Base-by-base conservation (phyloP, 306 rosid genomes). In the Cotoneaster glaucophyllus region DNA sequence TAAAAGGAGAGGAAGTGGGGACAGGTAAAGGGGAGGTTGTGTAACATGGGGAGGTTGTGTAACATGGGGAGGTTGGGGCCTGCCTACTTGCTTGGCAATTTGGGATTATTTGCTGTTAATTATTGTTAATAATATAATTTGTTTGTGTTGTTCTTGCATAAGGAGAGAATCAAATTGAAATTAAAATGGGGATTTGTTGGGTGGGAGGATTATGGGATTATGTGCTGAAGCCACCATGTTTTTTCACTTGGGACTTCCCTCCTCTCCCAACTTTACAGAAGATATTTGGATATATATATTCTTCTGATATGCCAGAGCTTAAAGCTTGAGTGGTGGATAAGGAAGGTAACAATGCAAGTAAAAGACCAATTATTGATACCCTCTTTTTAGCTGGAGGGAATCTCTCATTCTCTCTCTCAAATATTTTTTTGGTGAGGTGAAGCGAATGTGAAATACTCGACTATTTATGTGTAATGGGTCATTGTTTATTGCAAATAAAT, bases 31-130 rank as follows among this genome's bases (percentile, higher is more conserved):
- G 44, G 88, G 74, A 83, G 75, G 76, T 58, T 62, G 86, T 81
- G 87, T 81, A 86, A 86, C 97, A 81, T 91, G 95, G 91, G 91
- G 79, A 86, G 93, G 93, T 85, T 91, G 89, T 81, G 87, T 81
- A 86, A 86, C 97, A 81, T 91, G 95, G 91, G 91, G 79, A 86
- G 93, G 93, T 85, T 91, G 89, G 90, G 74, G 85, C 82, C 88
- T 92, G 89, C 88, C 96, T 84, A 83, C 91, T 77, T 77, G 18
- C 81, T 82, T 76, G 80, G 86, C 83, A 87, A 86, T 81, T 85
- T 86, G 88, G 82, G 80, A 76, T 69, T 76, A 69, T 79, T 76
- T 83, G 71, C 58, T 32, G 10, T 32, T 75, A 4, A 22, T 79
- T 82, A 41, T 72, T 77, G 39, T 74, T 69, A 62, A 24, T 77